phyloP scores from a whole-genome alignment of 2,329 filamentous ascomycete genomes.

The Colletotrichum salicis region DNA sequence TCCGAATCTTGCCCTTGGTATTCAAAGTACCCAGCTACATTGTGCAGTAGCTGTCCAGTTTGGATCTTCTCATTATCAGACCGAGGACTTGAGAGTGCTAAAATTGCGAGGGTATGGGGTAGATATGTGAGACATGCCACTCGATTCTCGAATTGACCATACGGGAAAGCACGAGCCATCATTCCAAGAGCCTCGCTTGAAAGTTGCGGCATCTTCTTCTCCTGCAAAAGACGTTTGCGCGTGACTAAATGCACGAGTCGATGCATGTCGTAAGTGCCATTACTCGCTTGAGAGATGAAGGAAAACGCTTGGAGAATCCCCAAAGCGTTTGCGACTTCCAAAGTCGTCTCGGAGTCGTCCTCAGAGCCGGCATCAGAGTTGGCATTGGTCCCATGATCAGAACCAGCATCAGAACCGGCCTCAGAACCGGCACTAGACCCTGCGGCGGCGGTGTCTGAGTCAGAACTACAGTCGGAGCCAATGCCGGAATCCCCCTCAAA shows the following conservation, averaged over 20 bases:
- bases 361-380: constrained; percentile 22
- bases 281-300: no score
- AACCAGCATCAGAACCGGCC: no score
- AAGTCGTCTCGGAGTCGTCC: constrained; percentile 2
- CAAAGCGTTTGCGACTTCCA: no score
- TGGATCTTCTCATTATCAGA: background rate
- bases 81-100: constrained; percentile 20
- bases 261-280: constrained; percentile 43
- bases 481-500: no score
- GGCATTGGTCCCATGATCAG: no score
- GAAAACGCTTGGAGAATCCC: no score
- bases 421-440: background rate
- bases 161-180: no score
- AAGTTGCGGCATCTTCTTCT: constrained; percentile 19
- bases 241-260: constrained; percentile 48
- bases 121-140: no score
- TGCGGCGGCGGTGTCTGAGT: no score
- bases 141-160: no score
- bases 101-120: no score
- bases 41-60: background rate
- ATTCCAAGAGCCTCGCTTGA: constrained; percentile 19
- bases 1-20: background rate
- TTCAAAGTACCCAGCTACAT: rapidly evolving
- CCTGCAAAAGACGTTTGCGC: constrained; percentile 40
- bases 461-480: no score